Evolutionary conservation across 2,329 filamentous ascomycete genomes (phyloP).

Genomic region (Stemphylium lycopersici): DNA sequence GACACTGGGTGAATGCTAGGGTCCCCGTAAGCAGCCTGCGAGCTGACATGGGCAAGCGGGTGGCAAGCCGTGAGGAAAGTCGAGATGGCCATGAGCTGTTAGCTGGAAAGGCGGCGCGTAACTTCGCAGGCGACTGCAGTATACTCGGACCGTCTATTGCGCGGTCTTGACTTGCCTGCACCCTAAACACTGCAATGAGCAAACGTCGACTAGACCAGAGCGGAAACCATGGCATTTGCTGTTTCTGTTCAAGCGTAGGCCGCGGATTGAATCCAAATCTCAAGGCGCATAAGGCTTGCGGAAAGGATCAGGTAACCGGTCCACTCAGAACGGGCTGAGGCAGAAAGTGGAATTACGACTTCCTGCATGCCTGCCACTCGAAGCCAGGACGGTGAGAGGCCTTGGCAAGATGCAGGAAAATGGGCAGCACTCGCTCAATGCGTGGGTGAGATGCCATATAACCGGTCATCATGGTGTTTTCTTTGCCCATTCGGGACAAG

Average conservation of each 20-base stretch:
- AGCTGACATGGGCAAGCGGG: slow-evolving; percentile 14
- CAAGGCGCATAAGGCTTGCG: slow-evolving; percentile 16
- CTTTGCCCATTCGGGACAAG: slow-evolving; percentile 5
- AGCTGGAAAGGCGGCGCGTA: slow-evolving; percentile 13
- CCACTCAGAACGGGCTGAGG: slow-evolving; percentile 5
- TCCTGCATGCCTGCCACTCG: slow-evolving; percentile 5
- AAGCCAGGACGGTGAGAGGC: slow-evolving; percentile 32
- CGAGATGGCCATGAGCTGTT: slow-evolving; percentile 6
- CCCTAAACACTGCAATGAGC: slow-evolving; percentile 5
- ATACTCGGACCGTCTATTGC: slow-evolving; percentile 3
- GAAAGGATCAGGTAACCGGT: slow-evolving; percentile 7
- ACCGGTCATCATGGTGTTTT: slow-evolving; percentile 19
- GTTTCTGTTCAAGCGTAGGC: slow-evolving; percentile 27
- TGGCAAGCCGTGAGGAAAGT: slow-evolving; percentile 7
- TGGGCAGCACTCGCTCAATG: slow-evolving; percentile 1
- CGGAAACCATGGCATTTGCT: slow-evolving; percentile 27
- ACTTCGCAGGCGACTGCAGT: not conserved
- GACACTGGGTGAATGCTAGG: slow-evolving; percentile 17
- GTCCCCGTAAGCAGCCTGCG: slow-evolving; percentile 6
- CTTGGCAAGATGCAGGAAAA: slow-evolving; percentile 23
- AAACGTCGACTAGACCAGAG: slow-evolving; percentile 1
- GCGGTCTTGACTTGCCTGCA: not conserved
- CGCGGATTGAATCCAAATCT: not conserved
- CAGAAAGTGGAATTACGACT: slow-evolving; percentile 1
- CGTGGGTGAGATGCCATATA: slow-evolving; percentile 19